Conservation (phyloP, 2,329 filamentous ascomycete species). For the Pseudocercospora macadamiae region DNA sequence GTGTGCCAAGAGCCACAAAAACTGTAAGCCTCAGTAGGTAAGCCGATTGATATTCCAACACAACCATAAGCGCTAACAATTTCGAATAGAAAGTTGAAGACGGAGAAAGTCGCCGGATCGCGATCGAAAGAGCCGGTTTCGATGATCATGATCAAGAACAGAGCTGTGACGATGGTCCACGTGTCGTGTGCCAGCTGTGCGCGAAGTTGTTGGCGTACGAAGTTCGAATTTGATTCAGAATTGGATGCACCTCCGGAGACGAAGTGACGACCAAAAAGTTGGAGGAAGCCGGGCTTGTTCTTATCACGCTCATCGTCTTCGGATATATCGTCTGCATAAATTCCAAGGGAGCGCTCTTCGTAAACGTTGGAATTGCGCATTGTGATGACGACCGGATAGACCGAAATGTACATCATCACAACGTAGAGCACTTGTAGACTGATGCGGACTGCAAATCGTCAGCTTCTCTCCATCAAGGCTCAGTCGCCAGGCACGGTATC, state of each 20-base stretch:
- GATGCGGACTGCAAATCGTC: slow-evolving; percentile 55
- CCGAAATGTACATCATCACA: slow-evolving; percentile 68
- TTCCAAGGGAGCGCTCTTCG: slow-evolving; percentile 63
- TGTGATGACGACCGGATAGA: slow-evolving; percentile 64
- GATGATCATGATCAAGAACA: slow-evolving; percentile 52
- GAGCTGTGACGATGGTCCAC: slow-evolving; percentile 50
- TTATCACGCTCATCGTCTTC: slow-evolving; percentile 9
- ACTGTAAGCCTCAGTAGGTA: slow-evolving; percentile 48
- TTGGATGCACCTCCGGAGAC: slow-evolving; percentile 9
- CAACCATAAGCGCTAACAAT: slow-evolving; percentile 46
- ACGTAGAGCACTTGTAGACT: slow-evolving; percentile 62
- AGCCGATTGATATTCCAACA: slow-evolving; percentile 52
- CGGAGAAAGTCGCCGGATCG: slow-evolving; percentile 42
- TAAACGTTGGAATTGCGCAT: slow-evolving; percentile 65
- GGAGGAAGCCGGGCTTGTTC: slow-evolving; percentile 13
- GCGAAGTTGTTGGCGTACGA: slow-evolving; percentile 48
- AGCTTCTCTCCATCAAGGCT: too few species aligned
- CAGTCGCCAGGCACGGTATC: too few species aligned
- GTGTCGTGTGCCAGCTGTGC: slow-evolving; percentile 52
- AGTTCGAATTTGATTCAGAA: slow-evolving; percentile 39
- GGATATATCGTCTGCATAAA: slow-evolving; percentile 51
- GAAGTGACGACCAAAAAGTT: slow-evolving; percentile 21
- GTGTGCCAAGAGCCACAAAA: slow-evolving; percentile 54
- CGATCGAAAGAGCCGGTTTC: slow-evolving; percentile 42
- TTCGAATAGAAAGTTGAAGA: slow-evolving; percentile 53